These are phyloP conservation scores for Cercospora nicotianae DNA, from an alignment of 2,329 filamentous ascomycete genomes.

Conservation along the genomic window DNA sequence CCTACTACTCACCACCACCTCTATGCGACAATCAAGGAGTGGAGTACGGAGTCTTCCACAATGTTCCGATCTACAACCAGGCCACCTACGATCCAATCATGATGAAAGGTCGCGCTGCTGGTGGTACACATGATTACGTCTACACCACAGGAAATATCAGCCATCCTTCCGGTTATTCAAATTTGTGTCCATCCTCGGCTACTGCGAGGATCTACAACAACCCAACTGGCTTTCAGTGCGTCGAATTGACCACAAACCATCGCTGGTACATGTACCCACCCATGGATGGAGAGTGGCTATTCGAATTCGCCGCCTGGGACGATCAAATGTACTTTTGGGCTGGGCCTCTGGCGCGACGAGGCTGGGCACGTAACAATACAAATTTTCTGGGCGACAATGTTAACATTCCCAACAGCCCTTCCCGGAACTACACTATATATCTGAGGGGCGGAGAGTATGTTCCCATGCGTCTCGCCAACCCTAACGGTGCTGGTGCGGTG, in stretches of 20 bases:
- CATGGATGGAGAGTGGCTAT: no score
- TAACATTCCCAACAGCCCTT: neutral
- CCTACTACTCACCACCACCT: conserved; percentile 8
- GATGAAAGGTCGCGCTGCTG: conserved; percentile 6
- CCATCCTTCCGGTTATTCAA: neutral
- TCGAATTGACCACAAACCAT: no score
- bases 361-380: conserved; percentile 15
- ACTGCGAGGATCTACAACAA: no score
- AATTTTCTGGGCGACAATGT: neutral
- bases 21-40: conserved; percentile 21
- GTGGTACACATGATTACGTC: conserved; percentile 11
- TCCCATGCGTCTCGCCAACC: conserved; percentile 12
- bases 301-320: no score
- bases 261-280: no score
- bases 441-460: conserved; percentile 9
- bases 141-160: conserved; percentile 10
- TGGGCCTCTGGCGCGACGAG: neutral
- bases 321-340: no score
- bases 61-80: conserved; percentile 9
- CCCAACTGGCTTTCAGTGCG: no score
- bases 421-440: neutral
- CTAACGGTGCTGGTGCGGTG: conserved; percentile 12
- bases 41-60: conserved; percentile 17
- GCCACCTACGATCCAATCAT: conserved; percentile 14
- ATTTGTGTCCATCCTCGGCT: neutral